Evolutionary conservation across 2,329 filamentous ascomycete genomes (phyloP).

Genomic region (Scedosporium apiospermum): DNA sequence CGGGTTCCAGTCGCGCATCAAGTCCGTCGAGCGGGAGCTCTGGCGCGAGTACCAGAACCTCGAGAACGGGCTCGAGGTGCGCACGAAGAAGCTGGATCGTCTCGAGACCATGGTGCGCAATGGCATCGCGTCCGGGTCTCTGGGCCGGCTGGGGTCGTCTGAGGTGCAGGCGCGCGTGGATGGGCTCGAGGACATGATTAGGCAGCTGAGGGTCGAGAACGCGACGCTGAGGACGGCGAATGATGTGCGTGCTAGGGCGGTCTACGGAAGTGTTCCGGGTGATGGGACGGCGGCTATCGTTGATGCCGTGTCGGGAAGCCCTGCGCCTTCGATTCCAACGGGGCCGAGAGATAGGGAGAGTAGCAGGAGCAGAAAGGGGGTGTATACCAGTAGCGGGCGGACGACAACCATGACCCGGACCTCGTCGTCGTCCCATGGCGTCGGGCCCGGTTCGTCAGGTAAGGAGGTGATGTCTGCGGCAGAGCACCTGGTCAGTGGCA

Average conservation of each 20-base stretch:
- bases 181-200: constrained; percentile 51
- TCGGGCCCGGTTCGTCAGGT: constrained; percentile 11
- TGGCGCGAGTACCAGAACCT: constrained; percentile 83
- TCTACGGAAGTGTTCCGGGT: constrained; percentile 17
- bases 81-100: constrained; percentile 77
- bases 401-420: constrained; percentile 15
- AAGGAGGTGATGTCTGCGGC: constrained; percentile 7
- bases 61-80: constrained; percentile 68
- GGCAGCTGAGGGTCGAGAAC: constrained; percentile 55
- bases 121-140: constrained; percentile 40
- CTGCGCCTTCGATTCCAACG: constrained; percentile 43
- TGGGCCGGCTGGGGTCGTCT: neutral
- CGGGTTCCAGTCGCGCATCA: constrained; percentile 71
- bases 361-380: constrained; percentile 11
- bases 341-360: constrained; percentile 40
- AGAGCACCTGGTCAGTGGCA: constrained; percentile 12
- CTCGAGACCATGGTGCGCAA: constrained; percentile 73
- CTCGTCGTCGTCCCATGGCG: constrained; percentile 19
- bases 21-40: constrained; percentile 79
- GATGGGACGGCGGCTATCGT: constrained; percentile 24
- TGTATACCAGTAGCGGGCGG: constrained; percentile 4
- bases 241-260: constrained; percentile 44
- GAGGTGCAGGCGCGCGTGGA: constrained; percentile 34
- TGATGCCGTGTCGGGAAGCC: constrained; percentile 34
- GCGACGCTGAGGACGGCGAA: constrained; percentile 58